These are phyloP conservation scores for Pythium volutum DNA, from an alignment of 352 stramenopile genomes.

Conservation along the genomic window DNA sequence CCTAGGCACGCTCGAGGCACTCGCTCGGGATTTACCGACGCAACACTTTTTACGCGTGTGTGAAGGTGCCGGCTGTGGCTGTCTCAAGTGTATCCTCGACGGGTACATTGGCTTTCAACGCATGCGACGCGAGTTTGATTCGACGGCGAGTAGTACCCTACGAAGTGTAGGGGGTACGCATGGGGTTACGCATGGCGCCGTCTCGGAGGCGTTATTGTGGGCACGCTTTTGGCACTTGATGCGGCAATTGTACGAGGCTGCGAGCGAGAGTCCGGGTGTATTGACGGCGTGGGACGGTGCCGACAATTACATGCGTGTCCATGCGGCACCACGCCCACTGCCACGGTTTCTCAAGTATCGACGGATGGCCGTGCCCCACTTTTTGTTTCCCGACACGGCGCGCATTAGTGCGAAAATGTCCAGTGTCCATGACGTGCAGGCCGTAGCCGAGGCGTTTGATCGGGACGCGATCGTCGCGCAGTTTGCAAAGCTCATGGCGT, in stretches of 20 bases:
- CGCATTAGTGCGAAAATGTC: conserved; percentile 61
- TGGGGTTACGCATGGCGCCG: conserved; percentile 5
- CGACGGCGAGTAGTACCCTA: no score
- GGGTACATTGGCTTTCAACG: conserved; percentile 77
- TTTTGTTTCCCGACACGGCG: conserved; percentile 65
- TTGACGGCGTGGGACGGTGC: conserved; percentile 50
- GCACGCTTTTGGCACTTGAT: conserved; percentile 82
- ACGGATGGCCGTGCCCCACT: conserved; percentile 54
- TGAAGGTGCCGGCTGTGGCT: conserved; percentile 72
- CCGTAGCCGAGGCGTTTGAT: conserved; percentile 49
- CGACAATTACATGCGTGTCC: conserved; percentile 29
- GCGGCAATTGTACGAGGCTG: conserved; percentile 70
- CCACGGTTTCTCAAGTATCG: conserved; percentile 41
- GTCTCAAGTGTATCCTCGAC: conserved; percentile 80
- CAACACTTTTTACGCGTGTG: conserved; percentile 64
- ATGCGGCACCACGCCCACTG: conserved; percentile 33
- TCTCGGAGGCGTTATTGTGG: conserved; percentile 70
- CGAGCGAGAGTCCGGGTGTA: conserved; percentile 59
- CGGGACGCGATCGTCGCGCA: conserved; percentile 43
- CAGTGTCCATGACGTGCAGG: no score
- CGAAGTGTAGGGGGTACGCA: background rate
- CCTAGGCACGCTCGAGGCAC: conserved; percentile 60
- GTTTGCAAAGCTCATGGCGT: conserved; percentile 35
- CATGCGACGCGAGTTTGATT: conserved; percentile 51
- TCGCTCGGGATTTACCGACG: conserved; percentile 43